Base-by-base conservation (phyloP, 164 flowering plant species). In the Pachysandra terminalis region DNA sequence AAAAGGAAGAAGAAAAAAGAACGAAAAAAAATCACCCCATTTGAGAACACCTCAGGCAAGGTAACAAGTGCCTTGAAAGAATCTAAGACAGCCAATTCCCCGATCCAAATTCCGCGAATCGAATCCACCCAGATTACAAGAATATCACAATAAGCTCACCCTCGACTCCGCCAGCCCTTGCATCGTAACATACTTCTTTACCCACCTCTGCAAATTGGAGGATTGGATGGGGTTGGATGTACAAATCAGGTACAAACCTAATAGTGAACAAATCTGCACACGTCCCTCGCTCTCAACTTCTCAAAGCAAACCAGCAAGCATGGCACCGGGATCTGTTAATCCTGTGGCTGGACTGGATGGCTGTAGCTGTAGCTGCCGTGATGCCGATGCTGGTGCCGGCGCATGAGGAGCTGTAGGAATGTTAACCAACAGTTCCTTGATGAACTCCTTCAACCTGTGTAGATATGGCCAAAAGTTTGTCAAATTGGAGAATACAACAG, bases 381-480 rank as follows among this genome's bases (percentile, higher is more conserved):
- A 7, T 32, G 37, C 37, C 21, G 82, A 78, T 15, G 74, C 73
- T 57, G 87, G 78, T 53, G 76, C 55, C n/a, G 89, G 82, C 12
- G 76, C 68, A 9, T 57, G 79, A 14, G 89, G 49, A 63, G 83
- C 70, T 28, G 56, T 40, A 15, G 98, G 98, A 49, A 96, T 81
- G 83, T 40, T 73, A 57, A 93, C 75, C 68, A 96, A 73, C 61
- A 82, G 98, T 74, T 96, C 99, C 79, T 96, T 96, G 73, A 96
- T 76, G 68, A 87, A 96, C 72, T 96, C 99, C 78, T 91, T 93
- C 84, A 96, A 78, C 89, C 99, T 96, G 91, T 65, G 51, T 12
- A 68, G 58, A 45, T 21, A 64, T n/a, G 52, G 69, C 71, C 70
- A 69, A 52, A 59, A 65, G 63, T 51, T 56, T 52, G 28, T 52